phyloP scores from a whole-genome alignment of 768 basidiomycete species.

The Hydnomerulius pinastri region DNA sequence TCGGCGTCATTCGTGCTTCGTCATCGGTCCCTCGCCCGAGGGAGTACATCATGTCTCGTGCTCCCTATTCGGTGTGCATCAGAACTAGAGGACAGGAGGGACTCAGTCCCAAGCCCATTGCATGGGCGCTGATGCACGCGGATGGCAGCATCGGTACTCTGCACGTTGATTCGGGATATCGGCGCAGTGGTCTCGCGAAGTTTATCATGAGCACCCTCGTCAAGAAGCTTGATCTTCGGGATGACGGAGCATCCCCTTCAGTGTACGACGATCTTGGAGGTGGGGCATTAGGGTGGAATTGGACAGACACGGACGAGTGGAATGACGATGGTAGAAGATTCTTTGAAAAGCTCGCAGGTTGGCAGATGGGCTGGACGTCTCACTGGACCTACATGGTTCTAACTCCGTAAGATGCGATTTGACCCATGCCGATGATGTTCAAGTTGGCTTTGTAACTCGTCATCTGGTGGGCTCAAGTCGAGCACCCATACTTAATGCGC shows the following conservation, averaged over 20 bases:
- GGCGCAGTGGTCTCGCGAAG: constrained; percentile 13
- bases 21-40: constrained; percentile 16
- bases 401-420: not conserved
- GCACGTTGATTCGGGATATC: constrained; percentile 9
- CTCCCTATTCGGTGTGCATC: constrained; percentile 25
- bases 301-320: constrained; percentile 12
- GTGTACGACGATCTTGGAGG: constrained; percentile 16
- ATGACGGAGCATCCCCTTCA: not conserved
- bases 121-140: constrained; percentile 18
- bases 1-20: constrained; percentile 11
- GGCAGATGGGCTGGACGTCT: constrained; percentile 5
- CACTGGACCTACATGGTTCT: constrained; percentile 19
- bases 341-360: constrained; percentile 12
- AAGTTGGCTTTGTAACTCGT: too few species aligned
- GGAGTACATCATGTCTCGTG: constrained; percentile 21
- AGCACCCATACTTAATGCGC: too few species aligned
- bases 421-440: too few species aligned
- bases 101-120: constrained; percentile 3
- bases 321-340: constrained; percentile 11
- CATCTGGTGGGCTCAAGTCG: too few species aligned
- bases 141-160: constrained; percentile 22
- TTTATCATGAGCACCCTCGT: constrained; percentile 10
- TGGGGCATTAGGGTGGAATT: constrained; percentile 25
- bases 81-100: not conserved
- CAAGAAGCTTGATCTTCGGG: constrained; percentile 9